A percentile compares a stretch with the other conserved stretches of the same genome.
phyloP scores from a whole-genome alignment of 805 yeast genomes.

The Saccharomyces jurei region DNA sequence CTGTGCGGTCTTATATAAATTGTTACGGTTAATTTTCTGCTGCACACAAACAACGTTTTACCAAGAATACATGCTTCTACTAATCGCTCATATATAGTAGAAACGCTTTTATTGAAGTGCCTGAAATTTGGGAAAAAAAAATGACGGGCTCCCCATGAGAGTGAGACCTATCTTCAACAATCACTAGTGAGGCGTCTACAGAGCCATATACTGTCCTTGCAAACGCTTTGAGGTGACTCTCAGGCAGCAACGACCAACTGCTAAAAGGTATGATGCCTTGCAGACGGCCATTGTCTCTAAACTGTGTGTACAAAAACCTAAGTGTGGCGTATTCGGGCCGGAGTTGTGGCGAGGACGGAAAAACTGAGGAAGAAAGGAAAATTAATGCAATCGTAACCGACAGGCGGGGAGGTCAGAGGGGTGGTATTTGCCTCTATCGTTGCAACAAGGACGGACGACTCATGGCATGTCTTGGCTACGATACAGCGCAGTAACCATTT shows the following conservation, averaged over 20 bases:
- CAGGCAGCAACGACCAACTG: neutral
- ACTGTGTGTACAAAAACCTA: neutral
- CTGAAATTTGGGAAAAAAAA: neutral
- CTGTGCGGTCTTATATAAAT: neutral
- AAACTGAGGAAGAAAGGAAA: neutral
- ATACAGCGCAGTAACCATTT: neutral
- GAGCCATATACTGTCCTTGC: neutral
- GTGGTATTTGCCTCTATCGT: neutral
- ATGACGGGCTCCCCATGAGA: neutral
- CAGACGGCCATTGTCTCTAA: neutral
- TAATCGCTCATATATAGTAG: neutral
- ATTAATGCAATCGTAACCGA: neutral
- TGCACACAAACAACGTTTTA: neutral
- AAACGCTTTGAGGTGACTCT: neutral
- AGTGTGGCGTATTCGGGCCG: neutral
- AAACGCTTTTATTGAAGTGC: neutral
- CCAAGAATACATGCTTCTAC: neutral
- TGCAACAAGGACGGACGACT: neutral
- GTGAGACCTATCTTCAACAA: neutral
- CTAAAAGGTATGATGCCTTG: neutral
- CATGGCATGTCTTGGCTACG: neutral
- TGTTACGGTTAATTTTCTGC: neutral
- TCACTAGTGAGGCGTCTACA: neutral
- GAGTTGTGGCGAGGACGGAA: neutral
- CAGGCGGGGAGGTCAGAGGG: neutral